Evolutionary conservation across 495 filamentous ascomycete species (phyloP), one percentile per base, ranked within the genome.

Genomic region (Cercophora sp.): DNA sequence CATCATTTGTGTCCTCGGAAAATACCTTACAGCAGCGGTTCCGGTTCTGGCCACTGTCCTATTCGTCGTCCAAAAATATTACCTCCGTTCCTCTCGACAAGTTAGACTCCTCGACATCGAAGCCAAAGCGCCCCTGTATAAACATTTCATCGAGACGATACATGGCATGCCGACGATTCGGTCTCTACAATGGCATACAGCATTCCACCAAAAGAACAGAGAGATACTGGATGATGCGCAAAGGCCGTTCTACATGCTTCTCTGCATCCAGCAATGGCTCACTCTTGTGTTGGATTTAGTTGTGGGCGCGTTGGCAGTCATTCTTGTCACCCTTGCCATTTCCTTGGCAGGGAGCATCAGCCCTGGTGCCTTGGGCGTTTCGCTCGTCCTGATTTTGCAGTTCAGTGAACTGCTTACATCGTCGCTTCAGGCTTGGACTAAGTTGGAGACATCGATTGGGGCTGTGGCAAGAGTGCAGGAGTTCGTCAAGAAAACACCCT

Each of bases 31-130:
- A 5, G 42, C 60, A 9, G 57, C 51, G 3, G 32, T 50, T 15
- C 47, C 47, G n/a, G 26, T 64, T 51, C 50, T 70, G 46, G 41
- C 66, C 37, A 23, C 66, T 3, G 49, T 69, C 8, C 18, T 80
- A 11, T 79, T 66, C 32, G 8, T 74, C 2, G 45, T 83, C 1
- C 80, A 83, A 49, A 65, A 60, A 4, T 72, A 75, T 61, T 85
- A 85, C 47, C 67, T 84, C 1, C 73, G 76, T 8, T 78, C 77
- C 1, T 79, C 78, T 0, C 74, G 79, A 4, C 82, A 84, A 50
- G 41, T 85, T 6, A 73, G 82, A 8, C 54, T 82, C 1, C 58
- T 85, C 1, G 81, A 84, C 47, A 73, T 76, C 5, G 70, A 76
- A 48, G 61, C 63, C 4, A 67, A 62, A 43, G 59, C 63, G 11